These are phyloP conservation scores for Ophiostoma australiae DNA, from an alignment of 2,329 filamentous ascomycete genomes.

Conservation along the genomic window DNA sequence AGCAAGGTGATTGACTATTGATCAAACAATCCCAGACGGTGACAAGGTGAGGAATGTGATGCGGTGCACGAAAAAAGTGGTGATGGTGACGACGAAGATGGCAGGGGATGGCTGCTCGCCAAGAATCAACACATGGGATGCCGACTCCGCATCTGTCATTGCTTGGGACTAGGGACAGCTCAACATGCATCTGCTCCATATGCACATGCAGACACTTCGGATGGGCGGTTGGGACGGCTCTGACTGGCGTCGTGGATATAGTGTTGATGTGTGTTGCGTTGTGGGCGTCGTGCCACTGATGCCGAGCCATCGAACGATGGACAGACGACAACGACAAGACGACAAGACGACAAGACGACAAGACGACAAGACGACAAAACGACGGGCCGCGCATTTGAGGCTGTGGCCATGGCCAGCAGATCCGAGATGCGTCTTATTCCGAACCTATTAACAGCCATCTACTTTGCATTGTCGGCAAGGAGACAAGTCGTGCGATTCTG, in stretches of 20 bases:
- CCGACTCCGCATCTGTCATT: neutral
- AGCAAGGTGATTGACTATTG: neutral
- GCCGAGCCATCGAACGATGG: constrained; percentile 4
- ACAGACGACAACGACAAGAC: neutral
- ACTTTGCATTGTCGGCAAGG: neutral
- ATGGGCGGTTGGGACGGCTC: neutral
- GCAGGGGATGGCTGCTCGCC: neutral
- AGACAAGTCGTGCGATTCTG: constrained; percentile 1
- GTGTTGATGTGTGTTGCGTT: neutral
- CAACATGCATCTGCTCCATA: neutral
- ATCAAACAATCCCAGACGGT: neutral
- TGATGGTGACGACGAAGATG: neutral
- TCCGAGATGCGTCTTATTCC: neutral
- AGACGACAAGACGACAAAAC: neutral
- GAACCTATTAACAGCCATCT: neutral
- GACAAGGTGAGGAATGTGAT: neutral
- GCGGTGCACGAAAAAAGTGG: neutral
- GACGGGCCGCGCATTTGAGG: neutral
- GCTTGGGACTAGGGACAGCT: neutral
- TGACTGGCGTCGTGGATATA: neutral
- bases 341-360: neutral
- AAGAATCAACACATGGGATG: neutral
- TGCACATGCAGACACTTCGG: constrained; percentile 5
- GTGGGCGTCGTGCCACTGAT: neutral
- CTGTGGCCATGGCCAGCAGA: neutral